Base-by-base conservation (phyloP, 345 rosid species). In the Sapria himalayana region DNA sequence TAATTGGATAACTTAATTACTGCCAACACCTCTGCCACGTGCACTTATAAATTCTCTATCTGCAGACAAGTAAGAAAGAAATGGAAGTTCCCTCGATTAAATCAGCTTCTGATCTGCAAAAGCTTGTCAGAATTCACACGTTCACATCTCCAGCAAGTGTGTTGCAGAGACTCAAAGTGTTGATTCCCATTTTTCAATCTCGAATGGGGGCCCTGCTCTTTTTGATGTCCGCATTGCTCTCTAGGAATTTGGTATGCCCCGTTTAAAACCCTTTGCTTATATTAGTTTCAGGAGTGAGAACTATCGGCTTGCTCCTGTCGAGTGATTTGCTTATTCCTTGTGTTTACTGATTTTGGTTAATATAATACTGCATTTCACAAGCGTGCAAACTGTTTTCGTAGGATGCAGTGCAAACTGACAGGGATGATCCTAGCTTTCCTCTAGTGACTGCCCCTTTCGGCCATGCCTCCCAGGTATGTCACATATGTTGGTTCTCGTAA, bases 381-480 rank as follows among this genome's bases (percentile, higher is more conserved):
- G n/a, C n/a, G n/a, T n/a, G n/a, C n/a, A n/a, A n/a, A n/a, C n/a
- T 19, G 34, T 7, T 41, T 16, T 22, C 46, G 33, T 49, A 91
- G 99, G 93, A 80, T n/a, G 42, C 60, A 1, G 67, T 84, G 57
- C 96, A 91, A 71, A 61, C 73, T 39, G 99, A 91, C 72, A 72
- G 96, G 55, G 99, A 91, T 48, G 99, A 91, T 64, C 93, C 92
- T 49, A 62, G 62, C 63, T 70, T 61, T 25, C 96, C 99, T 29
- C 56, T 91, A 21, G 99, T 91, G 38, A 91, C 99, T 23, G 93
- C 85, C 37, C 99, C 99, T 37, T 91, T 91, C 69, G 99, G 99
- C 41, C 96, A 91, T 73, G 99, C 99, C 7, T 91, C 99, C 4
- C 99, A 91, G 93, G 96, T 91, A 66, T 25, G 47, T 21, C 46